Evolutionary conservation across 768 basidiomycete genomes (phyloP), one percentile per base, ranked within the genome.

Genomic region (Rhodotorula kratochvilovae): DNA sequence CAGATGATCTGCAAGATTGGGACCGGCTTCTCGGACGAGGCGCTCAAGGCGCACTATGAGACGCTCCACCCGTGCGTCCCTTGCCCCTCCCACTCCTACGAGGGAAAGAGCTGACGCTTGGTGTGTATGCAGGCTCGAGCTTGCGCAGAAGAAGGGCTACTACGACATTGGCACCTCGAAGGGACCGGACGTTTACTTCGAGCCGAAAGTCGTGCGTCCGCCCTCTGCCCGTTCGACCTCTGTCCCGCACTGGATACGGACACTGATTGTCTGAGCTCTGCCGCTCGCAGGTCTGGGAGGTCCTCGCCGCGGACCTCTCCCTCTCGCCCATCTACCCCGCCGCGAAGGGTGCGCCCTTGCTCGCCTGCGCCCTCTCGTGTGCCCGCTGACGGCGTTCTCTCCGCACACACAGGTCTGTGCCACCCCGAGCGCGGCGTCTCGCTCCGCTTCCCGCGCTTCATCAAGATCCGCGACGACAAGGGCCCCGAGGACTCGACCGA

Each of bases 1-100:
- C 96, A 99, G 78, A 93, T 94, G 8, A 92, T 98, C 63, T 98
- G 96, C 85, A 99, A 99, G 81, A 96, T 99, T 75, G 96, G 96
- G 16, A 99, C 96, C 0, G 96, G 96, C 3, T 98, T 99, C 82
- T 90, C 89, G 67, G 96, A 99, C 77, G 96, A 98, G 79, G 84
- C 86, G 68, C 81, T 99, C 45, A 87, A 89, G 77, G 81, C 85
- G 25, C 91, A 95, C 77, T 89, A 89, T 80, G 86, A 90, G n/a
- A 82, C 85, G 7, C 84, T 99, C 36, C 88, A 90, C 72, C 88
- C 91, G 23, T 84, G 93, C 48, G 63, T 62, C 23, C n/a, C 21
- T 4, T 23, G 25, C 19, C 42, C 33, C 27, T 45, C 42, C 13
- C 12, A 3, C 25, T n/a, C 27, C 17, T 35, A 25, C 35, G 2